phyloP scores from a whole-genome alignment of 108 stramenopile genomes.

The Fragilariopsis cylindrus region DNA sequence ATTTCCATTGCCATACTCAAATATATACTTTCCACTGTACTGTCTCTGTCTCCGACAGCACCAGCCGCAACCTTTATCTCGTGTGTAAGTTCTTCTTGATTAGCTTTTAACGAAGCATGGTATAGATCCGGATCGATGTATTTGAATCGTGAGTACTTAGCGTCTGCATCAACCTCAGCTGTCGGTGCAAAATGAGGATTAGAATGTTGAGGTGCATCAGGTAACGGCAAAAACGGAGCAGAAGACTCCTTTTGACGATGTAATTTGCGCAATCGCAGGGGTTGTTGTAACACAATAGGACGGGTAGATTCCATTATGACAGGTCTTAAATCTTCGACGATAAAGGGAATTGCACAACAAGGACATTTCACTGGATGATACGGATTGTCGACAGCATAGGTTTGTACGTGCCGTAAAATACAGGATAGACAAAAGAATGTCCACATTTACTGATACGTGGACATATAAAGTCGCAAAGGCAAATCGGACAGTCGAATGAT shows the following conservation, averaged over 20 bases:
- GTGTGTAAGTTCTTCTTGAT: slow-evolving; percentile 23
- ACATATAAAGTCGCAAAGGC: slow-evolving; percentile 58
- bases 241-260: slow-evolving; percentile 53
- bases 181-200: slow-evolving; percentile 38
- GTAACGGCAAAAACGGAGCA: slow-evolving; percentile 65
- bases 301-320: slow-evolving; percentile 47
- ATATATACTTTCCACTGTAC: slow-evolving; percentile 22
- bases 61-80: background rate
- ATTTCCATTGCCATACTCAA: slow-evolving; percentile 38
- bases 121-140: slow-evolving; percentile 43
- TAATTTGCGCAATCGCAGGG: slow-evolving; percentile 55
- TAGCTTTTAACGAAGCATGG: slow-evolving; percentile 15
- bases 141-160: slow-evolving; percentile 45
- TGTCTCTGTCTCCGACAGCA: background rate
- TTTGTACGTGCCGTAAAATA: slow-evolving; percentile 63
- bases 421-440: slow-evolving; percentile 73
- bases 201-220: slow-evolving; percentile 14
- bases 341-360: slow-evolving; percentile 45
- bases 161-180: slow-evolving; percentile 39
- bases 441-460: slow-evolving; percentile 79
- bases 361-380: slow-evolving; percentile 44
- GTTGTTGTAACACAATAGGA: slow-evolving; percentile 20
- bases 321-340: slow-evolving; percentile 60
- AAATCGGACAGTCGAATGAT: slow-evolving; percentile 61
- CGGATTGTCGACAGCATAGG: slow-evolving; percentile 24